Conservation (phyloP, 2,329 filamentous ascomycete genomes). For the Aspergillus terreus region DNA sequence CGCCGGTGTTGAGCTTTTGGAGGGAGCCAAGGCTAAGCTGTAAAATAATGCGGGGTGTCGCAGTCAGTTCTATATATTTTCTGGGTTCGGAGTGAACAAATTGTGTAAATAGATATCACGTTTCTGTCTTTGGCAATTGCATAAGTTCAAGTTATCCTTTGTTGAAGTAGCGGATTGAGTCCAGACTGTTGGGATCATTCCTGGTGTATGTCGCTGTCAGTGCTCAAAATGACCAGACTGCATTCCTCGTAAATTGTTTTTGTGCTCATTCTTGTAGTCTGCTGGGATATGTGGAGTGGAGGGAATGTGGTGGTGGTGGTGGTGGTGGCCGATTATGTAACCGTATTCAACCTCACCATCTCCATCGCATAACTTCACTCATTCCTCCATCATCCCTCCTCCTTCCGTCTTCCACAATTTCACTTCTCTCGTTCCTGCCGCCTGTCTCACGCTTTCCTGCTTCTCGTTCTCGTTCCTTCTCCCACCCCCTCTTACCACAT, state of each 20-base stretch:
- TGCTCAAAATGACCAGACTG: no score
- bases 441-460: neutral
- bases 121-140: neutral
- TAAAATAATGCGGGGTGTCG: constrained; percentile 30
- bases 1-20: constrained; percentile 71
- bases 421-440: neutral
- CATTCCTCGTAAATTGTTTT: no score
- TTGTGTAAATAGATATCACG: constrained; percentile 17
- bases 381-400: neutral
- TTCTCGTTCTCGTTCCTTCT: neutral
- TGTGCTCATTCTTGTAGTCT: no score
- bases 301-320: no score
- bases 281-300: no score
- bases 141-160: neutral
- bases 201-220: no score
- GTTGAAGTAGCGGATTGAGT: neutral
- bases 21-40: constrained; percentile 49
- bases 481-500: neutral
- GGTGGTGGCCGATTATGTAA: neutral
- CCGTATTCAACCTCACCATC: neutral
- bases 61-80: neutral
- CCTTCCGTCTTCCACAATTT: constrained; percentile 4
- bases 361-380: neutral
- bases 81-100: constrained; percentile 5
- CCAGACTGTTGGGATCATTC: no score